Evolutionary conservation across 2,329 filamentous ascomycete species (phyloP).

Genomic region (Fonsecaea pedrosoi): DNA sequence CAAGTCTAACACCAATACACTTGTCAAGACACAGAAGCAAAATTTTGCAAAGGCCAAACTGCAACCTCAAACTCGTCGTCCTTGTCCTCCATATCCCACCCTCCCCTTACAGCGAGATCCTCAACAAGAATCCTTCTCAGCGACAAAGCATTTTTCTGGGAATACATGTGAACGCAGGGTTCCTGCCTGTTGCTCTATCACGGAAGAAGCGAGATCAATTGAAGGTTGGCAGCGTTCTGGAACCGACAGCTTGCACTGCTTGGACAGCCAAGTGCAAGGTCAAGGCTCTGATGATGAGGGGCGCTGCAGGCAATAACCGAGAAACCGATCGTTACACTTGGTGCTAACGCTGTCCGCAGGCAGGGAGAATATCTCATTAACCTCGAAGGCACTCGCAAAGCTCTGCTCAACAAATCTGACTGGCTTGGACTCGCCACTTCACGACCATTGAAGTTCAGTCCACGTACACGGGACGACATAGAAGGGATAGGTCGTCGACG

Average conservation of each 20-base stretch:
- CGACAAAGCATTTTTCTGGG: neutral
- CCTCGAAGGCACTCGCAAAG: constrained; percentile 18
- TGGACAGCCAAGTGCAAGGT: neutral
- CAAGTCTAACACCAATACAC: constrained; percentile 41
- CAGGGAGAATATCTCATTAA: neutral
- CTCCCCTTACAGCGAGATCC: constrained; percentile 12
- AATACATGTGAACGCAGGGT: neutral
- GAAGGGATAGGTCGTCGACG: constrained; percentile 12
- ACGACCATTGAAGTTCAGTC: constrained; percentile 19
- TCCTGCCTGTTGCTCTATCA: neutral
- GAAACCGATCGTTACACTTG: neutral
- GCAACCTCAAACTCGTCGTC: constrained; percentile 31
- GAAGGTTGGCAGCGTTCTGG: neutral
- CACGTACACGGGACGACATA: constrained; percentile 14
- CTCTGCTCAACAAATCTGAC: constrained; percentile 22
- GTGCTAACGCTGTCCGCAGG: constrained; percentile 13
- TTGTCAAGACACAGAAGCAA: constrained; percentile 44
- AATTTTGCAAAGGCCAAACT: constrained; percentile 46
- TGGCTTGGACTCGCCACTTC: constrained; percentile 25
- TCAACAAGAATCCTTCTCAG: neutral
- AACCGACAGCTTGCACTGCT: neutral
- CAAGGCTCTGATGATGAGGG: neutral
- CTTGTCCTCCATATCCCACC: neutral
- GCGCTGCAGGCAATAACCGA: neutral
- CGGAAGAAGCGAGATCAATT: neutral